Evolutionary conservation across 2,329 filamentous ascomycete species (phyloP), one percentile per base, ranked within the genome.

Genomic region (Neoscytalidium dimidiatum): DNA sequence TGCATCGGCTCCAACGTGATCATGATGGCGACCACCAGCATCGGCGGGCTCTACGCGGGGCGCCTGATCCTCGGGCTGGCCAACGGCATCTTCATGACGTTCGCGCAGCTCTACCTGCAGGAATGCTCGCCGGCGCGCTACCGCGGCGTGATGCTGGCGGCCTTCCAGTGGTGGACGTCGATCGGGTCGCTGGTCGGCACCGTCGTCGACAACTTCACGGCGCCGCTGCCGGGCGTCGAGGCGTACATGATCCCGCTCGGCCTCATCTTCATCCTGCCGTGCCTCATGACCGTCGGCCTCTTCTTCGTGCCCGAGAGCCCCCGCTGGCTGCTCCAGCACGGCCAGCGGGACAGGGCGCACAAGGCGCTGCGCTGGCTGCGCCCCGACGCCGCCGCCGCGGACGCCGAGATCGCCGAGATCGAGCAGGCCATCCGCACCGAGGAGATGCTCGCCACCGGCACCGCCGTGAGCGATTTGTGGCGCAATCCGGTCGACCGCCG

Each of bases 11-110:
- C 84, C 1, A 74, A 74, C 48, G 66, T 72, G 2, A 76, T 86
- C 67, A 86, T 87, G 85, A 86, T 87, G 83, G 77, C 80, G 1
- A 85, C 83, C 0, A 81, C 79, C 3, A 76, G 75, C 63, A 82
- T 87, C 31, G 81, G 79, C 4, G 83, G 80, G 0, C 78, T 88
- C 3, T 87, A 87, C 62, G 79, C 80, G 23, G 85, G 83, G 4
- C 79, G 85, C 11, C 75, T 87, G 4, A 71, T 87, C n/a, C 84
- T 86, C 62, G 85, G 85, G 3, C 66, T 87, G 21, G 83, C 84
- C 6, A 75, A 75, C 56, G 73, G 73, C 2, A 81, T 84, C 72
- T 82, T 85, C 71, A 85, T 86, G 83, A 86, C 84, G 3, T 86
- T 83, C 68, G 78, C 80, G 0, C 82, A 84, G 66, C 72, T 84